Base-by-base conservation (phyloP, 1,284 basidiomycete genomes). In the Thelephora terrestris region DNA sequence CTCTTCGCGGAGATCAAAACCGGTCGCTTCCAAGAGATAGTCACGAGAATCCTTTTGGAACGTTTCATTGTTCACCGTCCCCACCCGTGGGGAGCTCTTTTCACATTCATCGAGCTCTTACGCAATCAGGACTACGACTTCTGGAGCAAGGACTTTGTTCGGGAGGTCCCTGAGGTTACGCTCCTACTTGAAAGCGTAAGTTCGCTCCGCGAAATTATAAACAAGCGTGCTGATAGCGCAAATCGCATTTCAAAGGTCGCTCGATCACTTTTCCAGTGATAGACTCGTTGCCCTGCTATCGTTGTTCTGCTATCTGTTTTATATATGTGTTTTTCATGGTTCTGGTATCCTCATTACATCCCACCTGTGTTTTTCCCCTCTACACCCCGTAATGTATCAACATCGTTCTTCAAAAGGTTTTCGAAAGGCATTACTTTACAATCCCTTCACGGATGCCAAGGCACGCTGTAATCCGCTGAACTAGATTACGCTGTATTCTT, bases 31-130 rank as follows among this genome's bases (percentile, higher is more conserved):
- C 79, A 85, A 56, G 95, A 98, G 69, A 81, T 95, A 55, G 82
- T 96, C 70, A 86, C 90, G 37, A 86, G 88, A 50, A 91, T 96
- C 25, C 76, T 99, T 24, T 74, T 99, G 56, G 94, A 98, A 64
- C 81, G 95, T 35, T 87, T 97, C 67, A 80, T 98, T 51, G 92
- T 92, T 48, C 82, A 92, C 61, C 83, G 91, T 39, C 95, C 95
- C 47, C 94, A 98, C 61, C 93, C 95, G n/a, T 98, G 93, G 91
- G 95, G 94, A 50, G 81, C 93, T 39, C 69, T 97, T 53, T 81
- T 91, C 57, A 92, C 91, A 2, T 96, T 98, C 69, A 91, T 94
- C 58, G 91, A 96, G 69, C 70, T 95, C 52, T 76, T 94, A 46
- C 78, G 82, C 53, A 90, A 89, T 64, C 75, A 78, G 47, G 87